These are phyloP conservation scores for Lycium barbarum DNA, from an alignment of 257 asterid genomes.

Conservation along the genomic window DNA sequence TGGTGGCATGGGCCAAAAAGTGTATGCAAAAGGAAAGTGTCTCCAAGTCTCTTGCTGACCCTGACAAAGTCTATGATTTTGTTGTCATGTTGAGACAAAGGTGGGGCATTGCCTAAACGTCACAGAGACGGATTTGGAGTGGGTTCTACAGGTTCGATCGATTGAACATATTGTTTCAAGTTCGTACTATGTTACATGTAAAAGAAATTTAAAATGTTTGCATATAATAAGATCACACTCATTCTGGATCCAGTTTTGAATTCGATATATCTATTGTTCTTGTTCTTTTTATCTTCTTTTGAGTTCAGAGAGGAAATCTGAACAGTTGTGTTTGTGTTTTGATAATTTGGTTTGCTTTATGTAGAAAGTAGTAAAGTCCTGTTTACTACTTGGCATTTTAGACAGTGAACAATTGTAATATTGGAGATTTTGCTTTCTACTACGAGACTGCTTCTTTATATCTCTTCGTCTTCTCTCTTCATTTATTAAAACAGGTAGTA, in stretches of 20 bases:
- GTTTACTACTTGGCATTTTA: not conserved
- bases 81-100: conserved; percentile 34
- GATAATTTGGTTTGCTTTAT: not conserved
- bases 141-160: not conserved
- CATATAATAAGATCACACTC: not conserved
- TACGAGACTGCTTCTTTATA: not conserved
- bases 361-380: not conserved
- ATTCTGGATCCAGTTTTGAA: not conserved
- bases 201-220: not conserved
- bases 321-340: not conserved
- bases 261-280: not conserved
- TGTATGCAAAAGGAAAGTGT: conserved; percentile 58
- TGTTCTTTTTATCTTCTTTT: not conserved
- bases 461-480: not conserved
- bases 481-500: not conserved
- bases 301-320: not conserved
- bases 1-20: conserved; percentile 63
- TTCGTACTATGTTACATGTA: not conserved
- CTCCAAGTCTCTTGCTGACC: conserved; percentile 55
- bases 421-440: not conserved
- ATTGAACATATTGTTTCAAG: not conserved
- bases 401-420: not conserved
- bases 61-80: conserved; percentile 38
- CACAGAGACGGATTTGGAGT: not conserved
- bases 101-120: conserved; percentile 28